Conservation (phyloP, 2,329 filamentous ascomycete species). For the Phaeosphaeriaceae sp. region DNA sequence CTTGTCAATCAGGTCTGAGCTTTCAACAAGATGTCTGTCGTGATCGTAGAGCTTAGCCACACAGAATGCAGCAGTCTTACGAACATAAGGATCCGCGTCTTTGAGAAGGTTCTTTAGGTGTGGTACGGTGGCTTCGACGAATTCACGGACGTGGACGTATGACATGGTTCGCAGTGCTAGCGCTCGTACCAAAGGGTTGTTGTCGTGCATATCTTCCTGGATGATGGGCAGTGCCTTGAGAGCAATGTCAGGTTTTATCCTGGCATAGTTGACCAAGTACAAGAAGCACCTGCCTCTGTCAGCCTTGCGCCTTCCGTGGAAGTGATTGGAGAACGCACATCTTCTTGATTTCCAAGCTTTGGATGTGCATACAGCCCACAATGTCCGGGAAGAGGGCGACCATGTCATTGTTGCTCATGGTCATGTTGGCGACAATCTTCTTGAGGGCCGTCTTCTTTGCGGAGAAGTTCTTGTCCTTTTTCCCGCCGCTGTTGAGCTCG, state of each 20-base stretch:
- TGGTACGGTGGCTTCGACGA: conserved; percentile 86
- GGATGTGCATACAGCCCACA: conserved; percentile 92
- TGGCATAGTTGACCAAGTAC: conserved; percentile 95
- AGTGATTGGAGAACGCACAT: conserved; percentile 67
- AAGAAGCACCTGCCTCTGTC: conserved; percentile 81
- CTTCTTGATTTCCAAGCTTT: conserved; percentile 97
- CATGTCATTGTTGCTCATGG: conserved; percentile 99
- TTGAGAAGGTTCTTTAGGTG: conserved; percentile 82
- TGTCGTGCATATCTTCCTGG: conserved; percentile 90
- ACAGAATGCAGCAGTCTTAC: conserved; percentile 94
- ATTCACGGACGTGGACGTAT: conserved; percentile 95
- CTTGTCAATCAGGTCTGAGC: conserved; percentile 87
- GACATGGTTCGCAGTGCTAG: conserved; percentile 94
- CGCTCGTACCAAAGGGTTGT: conserved; percentile 89
- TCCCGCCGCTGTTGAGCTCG: conserved; percentile 90
- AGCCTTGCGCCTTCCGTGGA: conserved; percentile 25
- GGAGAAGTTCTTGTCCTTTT: conserved; percentile 97
- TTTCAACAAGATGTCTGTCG: conserved; percentile 86
- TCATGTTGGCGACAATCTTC: conserved; percentile 99
- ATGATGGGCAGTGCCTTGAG: conserved; percentile 90
- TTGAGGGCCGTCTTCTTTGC: conserved; percentile 98
- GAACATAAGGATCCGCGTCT: conserved; percentile 92
- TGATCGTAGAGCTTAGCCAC: conserved; percentile 99
- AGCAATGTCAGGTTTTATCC: conserved; percentile 92
- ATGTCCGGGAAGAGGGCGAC: conserved; percentile 95